Evolutionary conservation across 352 stramenopile genomes (phyloP).

Genomic region (Chrysophaeum taylorii): DNA sequence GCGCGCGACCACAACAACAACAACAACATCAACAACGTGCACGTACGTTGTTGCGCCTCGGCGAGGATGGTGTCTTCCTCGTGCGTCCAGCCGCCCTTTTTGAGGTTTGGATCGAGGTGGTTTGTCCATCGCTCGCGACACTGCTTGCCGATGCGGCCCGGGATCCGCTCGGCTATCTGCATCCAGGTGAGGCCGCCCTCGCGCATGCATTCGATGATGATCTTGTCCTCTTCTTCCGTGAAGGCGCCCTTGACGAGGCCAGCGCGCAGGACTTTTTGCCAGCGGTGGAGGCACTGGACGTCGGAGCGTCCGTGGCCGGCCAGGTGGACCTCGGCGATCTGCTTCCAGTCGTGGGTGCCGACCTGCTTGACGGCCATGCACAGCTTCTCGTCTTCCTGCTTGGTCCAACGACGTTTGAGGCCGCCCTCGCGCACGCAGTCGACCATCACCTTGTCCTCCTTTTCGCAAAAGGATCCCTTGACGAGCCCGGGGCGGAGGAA

Average conservation of each 20-base stretch:
- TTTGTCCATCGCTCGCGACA: slow-evolving; percentile 83
- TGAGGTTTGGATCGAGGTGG: slow-evolving; percentile 71
- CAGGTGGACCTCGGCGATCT: slow-evolving; percentile 21
- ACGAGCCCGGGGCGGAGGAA: slow-evolving; percentile 27
- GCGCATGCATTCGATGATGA: slow-evolving; percentile 27
- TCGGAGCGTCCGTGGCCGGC: slow-evolving; percentile 19
- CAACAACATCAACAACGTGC: too few species aligned
- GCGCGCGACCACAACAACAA: too few species aligned
- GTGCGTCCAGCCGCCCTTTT: slow-evolving; percentile 74
- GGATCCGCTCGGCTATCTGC: slow-evolving; percentile 90
- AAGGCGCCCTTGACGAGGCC: slow-evolving; percentile 71
- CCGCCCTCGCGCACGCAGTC: slow-evolving; percentile 20
- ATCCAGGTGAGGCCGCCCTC: slow-evolving; percentile 89
- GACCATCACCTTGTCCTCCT: slow-evolving; percentile 31
- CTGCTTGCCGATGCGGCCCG: slow-evolving; percentile 86
- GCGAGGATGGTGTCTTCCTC: slow-evolving; percentile 74
- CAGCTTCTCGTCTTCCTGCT: slow-evolving; percentile 40
- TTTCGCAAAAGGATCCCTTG: slow-evolving; percentile 26
- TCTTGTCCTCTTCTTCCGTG: slow-evolving; percentile 30
- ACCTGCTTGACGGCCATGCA: slow-evolving; percentile 22
- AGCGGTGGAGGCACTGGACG: slow-evolving; percentile 39
- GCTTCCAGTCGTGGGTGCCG: slow-evolving; percentile 24
- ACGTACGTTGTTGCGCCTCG: slow-evolving; percentile 46
- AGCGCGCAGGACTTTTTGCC: slow-evolving; percentile 84
- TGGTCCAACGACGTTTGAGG: slow-evolving; percentile 36